A percentile compares a stretch with the other conserved stretches of the same genome.
These are phyloP conservation scores for Arachis hypogaea DNA, from an alignment of 306 rosid species.

Conservation along the genomic window DNA sequence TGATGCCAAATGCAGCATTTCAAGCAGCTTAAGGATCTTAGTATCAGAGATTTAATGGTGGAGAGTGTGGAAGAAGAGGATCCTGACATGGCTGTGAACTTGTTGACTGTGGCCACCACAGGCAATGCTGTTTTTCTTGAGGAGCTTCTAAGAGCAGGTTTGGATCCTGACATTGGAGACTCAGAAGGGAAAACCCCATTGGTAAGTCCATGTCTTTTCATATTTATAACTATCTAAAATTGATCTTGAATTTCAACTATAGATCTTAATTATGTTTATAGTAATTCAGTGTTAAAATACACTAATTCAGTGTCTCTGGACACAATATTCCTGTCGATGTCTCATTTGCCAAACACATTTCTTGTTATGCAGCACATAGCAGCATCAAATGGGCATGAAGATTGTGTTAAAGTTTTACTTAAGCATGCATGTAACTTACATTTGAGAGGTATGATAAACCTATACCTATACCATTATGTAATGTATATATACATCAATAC, in stretches of 20 bases:
- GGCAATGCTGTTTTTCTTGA: conserved; percentile 81
- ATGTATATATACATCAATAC: not conserved
- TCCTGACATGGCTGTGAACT: conserved; percentile 50
- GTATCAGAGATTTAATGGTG: conserved; percentile 47
- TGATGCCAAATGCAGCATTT: conserved; percentile 60
- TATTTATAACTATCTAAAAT: not conserved
- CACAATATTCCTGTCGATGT: no score
- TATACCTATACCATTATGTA: conserved; percentile 2
- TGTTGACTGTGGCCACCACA: conserved; percentile 58
- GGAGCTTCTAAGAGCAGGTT: conserved; percentile 77
- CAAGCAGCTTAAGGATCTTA: conserved; percentile 61
- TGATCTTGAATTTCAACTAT: conserved; percentile 7
- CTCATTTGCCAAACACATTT: not conserved
- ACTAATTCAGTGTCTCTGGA: no score
- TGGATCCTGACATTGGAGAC: conserved; percentile 77
- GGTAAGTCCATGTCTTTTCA: conserved; percentile 45
- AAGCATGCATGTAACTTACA: conserved; percentile 65
- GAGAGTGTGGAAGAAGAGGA: conserved; percentile 64
- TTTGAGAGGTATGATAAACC: conserved; percentile 52
- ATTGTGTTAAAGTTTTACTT: conserved; percentile 70
- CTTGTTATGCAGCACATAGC: conserved; percentile 67
- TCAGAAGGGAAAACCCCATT: conserved; percentile 77
- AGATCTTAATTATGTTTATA: not conserved
- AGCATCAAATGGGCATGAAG: conserved; percentile 77
- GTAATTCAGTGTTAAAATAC: no score